phyloP scores from a whole-genome alignment of 805 yeast species.

The Yarrowia alimentaria region DNA sequence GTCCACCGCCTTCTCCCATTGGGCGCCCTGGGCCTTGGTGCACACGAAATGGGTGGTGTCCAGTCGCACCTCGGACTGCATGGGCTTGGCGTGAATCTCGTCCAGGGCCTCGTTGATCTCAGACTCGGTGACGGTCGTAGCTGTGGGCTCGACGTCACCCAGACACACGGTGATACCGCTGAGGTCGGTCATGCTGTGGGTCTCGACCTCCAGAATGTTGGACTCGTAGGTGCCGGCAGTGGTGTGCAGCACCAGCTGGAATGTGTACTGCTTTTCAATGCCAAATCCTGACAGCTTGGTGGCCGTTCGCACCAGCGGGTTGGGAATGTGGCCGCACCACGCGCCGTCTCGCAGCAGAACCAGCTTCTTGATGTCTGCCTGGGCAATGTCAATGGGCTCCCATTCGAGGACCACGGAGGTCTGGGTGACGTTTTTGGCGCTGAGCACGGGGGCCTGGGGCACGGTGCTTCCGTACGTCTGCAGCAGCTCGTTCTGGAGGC shows the following conservation, averaged over 20 bases:
- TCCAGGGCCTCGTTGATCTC: slow-evolving; percentile 63
- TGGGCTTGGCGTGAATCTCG: slow-evolving; percentile 79
- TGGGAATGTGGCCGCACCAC: slow-evolving; percentile 79
- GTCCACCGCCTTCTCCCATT: slow-evolving; percentile 74
- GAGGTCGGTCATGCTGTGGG: slow-evolving; percentile 95
- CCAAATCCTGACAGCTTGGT: slow-evolving; percentile 91
- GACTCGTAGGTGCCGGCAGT: slow-evolving; percentile 85
- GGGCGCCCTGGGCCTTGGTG: slow-evolving; percentile 67
- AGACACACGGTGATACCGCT: slow-evolving; percentile 88
- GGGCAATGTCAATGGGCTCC: slow-evolving; percentile 83
- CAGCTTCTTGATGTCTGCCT: slow-evolving; percentile 73
- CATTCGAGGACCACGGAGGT: slow-evolving; percentile 93
- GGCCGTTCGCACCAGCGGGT: slow-evolving; percentile 70
- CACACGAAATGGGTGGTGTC: slow-evolving; percentile 95
- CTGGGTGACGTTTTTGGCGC: slow-evolving; percentile 78
- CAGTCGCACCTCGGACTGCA: slow-evolving; percentile 69
- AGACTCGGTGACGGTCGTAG: slow-evolving; percentile 36
- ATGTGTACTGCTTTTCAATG: slow-evolving; percentile 75
- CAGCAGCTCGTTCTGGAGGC: slow-evolving; percentile 70
- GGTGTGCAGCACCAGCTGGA: slow-evolving; percentile 78
- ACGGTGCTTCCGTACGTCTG: slow-evolving; percentile 66
- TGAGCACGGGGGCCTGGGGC: slow-evolving; percentile 70
- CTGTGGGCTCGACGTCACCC: slow-evolving; percentile 59
- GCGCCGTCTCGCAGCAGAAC: slow-evolving; percentile 67
- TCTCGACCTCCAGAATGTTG: slow-evolving; percentile 63